phyloP scores from a whole-genome alignment of 192 early-diverging fungal genomes.

The Umbelopsis vinacea region DNA sequence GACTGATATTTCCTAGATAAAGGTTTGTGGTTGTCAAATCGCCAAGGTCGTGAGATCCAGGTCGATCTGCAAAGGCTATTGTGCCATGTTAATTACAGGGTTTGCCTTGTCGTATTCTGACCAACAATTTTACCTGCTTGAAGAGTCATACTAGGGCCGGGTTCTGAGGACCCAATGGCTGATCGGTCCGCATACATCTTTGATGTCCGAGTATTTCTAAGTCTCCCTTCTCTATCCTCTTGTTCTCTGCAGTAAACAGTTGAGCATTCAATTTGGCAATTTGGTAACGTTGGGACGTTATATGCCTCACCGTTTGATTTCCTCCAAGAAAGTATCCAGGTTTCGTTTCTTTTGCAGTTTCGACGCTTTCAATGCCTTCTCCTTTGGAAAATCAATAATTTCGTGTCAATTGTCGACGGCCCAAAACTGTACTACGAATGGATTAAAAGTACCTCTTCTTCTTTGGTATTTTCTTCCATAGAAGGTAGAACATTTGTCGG shows the following conservation, averaged over 20 bases:
- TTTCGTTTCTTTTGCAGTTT: slow-evolving; percentile 74
- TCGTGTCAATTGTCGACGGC: neutral
- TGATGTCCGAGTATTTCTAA: neutral
- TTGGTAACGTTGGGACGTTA: neutral
- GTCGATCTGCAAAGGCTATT: slow-evolving; percentile 19
- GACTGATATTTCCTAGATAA: slow-evolving; percentile 81
- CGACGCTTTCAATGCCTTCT: slow-evolving; percentile 37
- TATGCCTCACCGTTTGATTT: slow-evolving; percentile 66
- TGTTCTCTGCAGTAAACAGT: slow-evolving; percentile 51
- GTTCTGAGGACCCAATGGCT: neutral
- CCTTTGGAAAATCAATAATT: slow-evolving; percentile 2
- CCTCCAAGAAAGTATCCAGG: slow-evolving; percentile 83
- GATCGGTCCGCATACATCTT: neutral
- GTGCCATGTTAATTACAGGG: neutral
- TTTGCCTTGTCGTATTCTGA: too few relatives aligned
- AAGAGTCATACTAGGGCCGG: neutral
- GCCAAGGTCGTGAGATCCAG: slow-evolving; percentile 73
- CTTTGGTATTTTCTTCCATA: slow-evolving; percentile 32
- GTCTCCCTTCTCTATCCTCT: slow-evolving; percentile 53
- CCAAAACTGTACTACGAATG: neutral
- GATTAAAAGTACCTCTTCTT: slow-evolving; percentile 24
- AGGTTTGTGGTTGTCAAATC: slow-evolving; percentile 84
- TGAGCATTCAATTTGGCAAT: neutral
- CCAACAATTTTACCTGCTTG: slow-evolving; percentile 1
- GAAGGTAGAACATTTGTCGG: slow-evolving; percentile 19